phyloP scores from a whole-genome alignment of 805 yeast species.

The Sugiyamaella floridensis region DNA sequence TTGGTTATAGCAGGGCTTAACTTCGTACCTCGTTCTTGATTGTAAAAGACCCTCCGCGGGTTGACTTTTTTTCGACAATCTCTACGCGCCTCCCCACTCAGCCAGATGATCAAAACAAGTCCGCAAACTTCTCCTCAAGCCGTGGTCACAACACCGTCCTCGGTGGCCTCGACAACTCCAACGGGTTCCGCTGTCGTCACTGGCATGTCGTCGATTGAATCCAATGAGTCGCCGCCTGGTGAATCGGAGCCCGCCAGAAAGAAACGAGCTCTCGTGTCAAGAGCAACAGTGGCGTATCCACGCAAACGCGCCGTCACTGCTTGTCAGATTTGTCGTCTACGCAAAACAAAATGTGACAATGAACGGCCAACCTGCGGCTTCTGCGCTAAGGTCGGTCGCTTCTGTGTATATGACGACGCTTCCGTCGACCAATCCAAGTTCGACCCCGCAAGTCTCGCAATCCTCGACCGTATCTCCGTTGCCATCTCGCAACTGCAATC shows the following conservation, averaged over 20 bases:
- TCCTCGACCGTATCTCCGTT: slow-evolving; percentile 11
- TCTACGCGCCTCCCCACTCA: not conserved
- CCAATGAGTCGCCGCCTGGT: not conserved
- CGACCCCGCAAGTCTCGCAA: slow-evolving; percentile 17
- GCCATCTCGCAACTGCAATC: slow-evolving; percentile 10
- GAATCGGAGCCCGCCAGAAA: not conserved
- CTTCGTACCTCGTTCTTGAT: no score
- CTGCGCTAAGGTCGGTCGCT: slow-evolving; percentile 49
- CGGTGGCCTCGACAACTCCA: not conserved
- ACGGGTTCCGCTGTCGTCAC: not conserved
- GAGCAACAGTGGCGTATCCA: slow-evolving; percentile 17
- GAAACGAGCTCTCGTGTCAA: slow-evolving; percentile 4
- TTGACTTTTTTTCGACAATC: no score
- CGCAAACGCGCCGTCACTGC: slow-evolving; percentile 56
- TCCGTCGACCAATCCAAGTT: slow-evolving; percentile 12
- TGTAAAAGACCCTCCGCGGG: no score
- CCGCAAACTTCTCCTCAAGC: not conserved
- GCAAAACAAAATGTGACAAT: slow-evolving; percentile 52
- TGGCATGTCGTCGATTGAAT: not conserved
- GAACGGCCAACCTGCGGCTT: slow-evolving; percentile 48
- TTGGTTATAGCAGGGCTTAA: no score
- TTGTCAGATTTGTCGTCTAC: slow-evolving; percentile 62
- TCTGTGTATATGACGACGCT: slow-evolving; percentile 41
- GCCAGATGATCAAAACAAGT: not conserved
- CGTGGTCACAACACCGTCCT: not conserved